Evolutionary conservation across 2,329 filamentous ascomycete genomes (phyloP).

Genomic region (Trichoderma atrobrunneum): DNA sequence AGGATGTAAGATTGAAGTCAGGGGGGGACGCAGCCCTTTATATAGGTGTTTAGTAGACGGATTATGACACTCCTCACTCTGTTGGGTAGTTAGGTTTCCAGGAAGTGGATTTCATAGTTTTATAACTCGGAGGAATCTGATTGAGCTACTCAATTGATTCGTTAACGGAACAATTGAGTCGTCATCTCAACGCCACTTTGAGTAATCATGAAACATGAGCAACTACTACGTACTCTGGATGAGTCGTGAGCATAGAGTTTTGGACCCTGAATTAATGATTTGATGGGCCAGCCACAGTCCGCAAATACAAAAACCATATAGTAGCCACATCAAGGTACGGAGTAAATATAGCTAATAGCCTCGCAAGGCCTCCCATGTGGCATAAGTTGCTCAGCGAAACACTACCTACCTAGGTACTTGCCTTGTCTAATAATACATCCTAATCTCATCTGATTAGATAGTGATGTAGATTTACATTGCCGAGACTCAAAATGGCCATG

Average conservation of each 20-base stretch:
- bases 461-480: no score
- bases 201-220: not conserved
- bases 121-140: not conserved
- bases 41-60: not conserved
- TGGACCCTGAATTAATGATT: not conserved
- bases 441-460: no score
- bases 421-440: no score
- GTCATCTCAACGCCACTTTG: not conserved
- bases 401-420: no score
- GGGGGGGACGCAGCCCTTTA: not conserved
- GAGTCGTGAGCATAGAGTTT: not conserved
- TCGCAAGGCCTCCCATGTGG: no score
- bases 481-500: no score
- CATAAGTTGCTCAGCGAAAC: no score
- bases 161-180: not conserved
- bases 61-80: not conserved
- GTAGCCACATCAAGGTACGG: no score
- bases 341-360: no score
- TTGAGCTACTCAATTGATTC: not conserved
- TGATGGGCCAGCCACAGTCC: not conserved
- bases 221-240: not conserved
- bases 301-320: not conserved
- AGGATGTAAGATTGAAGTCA: not conserved
- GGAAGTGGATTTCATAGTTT: not conserved
- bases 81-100: not conserved